Base-by-base conservation (phyloP, 2,329 filamentous ascomycete species). In the Biscogniauxia sp. region DNA sequence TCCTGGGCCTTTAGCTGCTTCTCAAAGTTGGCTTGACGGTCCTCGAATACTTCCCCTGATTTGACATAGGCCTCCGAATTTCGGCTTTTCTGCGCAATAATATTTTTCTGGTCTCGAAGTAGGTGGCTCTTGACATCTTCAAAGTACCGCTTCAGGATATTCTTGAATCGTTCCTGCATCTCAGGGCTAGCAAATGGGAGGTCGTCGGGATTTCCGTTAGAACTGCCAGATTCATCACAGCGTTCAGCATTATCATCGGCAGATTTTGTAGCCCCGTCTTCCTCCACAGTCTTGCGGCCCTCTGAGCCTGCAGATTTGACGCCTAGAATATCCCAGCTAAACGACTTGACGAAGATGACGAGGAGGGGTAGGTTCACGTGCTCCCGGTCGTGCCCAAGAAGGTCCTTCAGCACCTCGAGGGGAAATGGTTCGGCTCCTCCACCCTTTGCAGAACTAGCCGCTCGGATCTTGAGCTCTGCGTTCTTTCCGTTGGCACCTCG, bases 41-140 rank as follows among this genome's bases (percentile, higher is more conserved):
- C 95, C 74, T 99, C 95, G 66, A 99, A 98, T 5, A 99, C 94
- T 73, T 99, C 95, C 1, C 95, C 95, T 45, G 95, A 98, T 72
- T 97, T 97, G 69, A 99, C 94, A 70, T 99, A 99, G 5, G 94
- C 95, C 76, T 99, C 95, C 0, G 95, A 94, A 76, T 99, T 99
- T 68, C 94, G 93, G 64, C 93, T 91, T 57, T 91, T 92, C 77
- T 99, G 95, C 25, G 85, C 87, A 57, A 88, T 85, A 50, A 99
- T 88, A 50, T 90, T 89, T 75, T 96, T 95, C 74, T 99, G 95
- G 69, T 98, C 93, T n/a, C 91, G 89, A 28, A 93, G 75, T 28
- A 99, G 83, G 71, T 98, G 95, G 17, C 84, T 81, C 72, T 96
- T 97, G 66, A 98, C 91, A 72, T 97, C 93, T 58, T 97, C 92